Conservation (phyloP, 306 rosid genomes). For the Medicago truncatula region MtrunA17r5.0-ANR NC_053049.1:5420001-5420500, state of each 20-base stretch:
- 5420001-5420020: too few relatives aligned
- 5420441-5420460: slow-evolving; percentile 2
- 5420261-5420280: background rate
- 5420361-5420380: background rate
- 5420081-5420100: background rate
- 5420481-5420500: background rate
- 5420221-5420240: background rate
- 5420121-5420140: background rate
- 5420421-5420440: background rate
- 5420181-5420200: too few relatives aligned
- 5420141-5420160: background rate
- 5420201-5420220: too few relatives aligned
- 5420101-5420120: background rate
- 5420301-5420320: background rate
- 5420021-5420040: too few relatives aligned
- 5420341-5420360: background rate
- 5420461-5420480: background rate
- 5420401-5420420: background rate
- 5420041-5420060: too few relatives aligned
- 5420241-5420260: background rate
- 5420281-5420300: background rate
- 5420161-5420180: background rate
- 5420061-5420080: too few relatives aligned
- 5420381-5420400: background rate
- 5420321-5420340: background rate